Evolutionary conservation across 1,284 basidiomycete species (phyloP).

Genomic region (Marasmius oreades): DNA sequence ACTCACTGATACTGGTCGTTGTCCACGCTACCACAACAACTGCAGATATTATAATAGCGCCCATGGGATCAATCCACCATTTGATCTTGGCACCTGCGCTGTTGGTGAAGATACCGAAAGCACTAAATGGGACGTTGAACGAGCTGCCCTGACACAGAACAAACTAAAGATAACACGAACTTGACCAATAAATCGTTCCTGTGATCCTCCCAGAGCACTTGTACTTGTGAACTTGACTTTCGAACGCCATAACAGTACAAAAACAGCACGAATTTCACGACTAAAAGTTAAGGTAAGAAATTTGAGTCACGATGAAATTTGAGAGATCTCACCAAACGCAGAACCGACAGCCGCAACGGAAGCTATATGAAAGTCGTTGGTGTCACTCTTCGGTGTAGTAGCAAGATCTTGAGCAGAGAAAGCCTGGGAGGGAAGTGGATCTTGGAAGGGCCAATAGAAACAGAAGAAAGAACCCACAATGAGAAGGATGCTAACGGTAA

Average conservation of each 20-base stretch:
- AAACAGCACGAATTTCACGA: conserved; percentile 82
- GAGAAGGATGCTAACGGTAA: conserved; percentile 75
- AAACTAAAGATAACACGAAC: conserved; percentile 53
- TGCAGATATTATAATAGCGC: conserved; percentile 66
- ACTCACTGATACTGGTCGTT: neutral
- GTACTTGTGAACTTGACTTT: conserved; percentile 82
- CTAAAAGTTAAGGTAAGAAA: conserved; percentile 31
- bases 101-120: conserved; percentile 80
- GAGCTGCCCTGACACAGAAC: neutral
- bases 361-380: conserved; percentile 73
- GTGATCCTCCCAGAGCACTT: conserved; percentile 94
- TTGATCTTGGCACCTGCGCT: conserved; percentile 83
- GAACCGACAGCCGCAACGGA: conserved; percentile 80
- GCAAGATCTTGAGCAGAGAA: conserved; percentile 65
- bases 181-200: conserved; percentile 88
- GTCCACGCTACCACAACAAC: conserved; percentile 6
- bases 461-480: conserved; percentile 74
- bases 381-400: conserved; percentile 49
- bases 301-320: neutral
- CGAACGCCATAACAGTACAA: conserved; percentile 82
- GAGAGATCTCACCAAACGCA: conserved; percentile 60
- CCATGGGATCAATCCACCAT: conserved; percentile 87
- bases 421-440: neutral
- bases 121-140: neutral
- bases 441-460: neutral